A percentile compares a stretch with the other conserved stretches of the same genome.
Evolutionary conservation across 140 eudicot species (phyloP).

Genomic region (Flaveria floridana): DNA sequence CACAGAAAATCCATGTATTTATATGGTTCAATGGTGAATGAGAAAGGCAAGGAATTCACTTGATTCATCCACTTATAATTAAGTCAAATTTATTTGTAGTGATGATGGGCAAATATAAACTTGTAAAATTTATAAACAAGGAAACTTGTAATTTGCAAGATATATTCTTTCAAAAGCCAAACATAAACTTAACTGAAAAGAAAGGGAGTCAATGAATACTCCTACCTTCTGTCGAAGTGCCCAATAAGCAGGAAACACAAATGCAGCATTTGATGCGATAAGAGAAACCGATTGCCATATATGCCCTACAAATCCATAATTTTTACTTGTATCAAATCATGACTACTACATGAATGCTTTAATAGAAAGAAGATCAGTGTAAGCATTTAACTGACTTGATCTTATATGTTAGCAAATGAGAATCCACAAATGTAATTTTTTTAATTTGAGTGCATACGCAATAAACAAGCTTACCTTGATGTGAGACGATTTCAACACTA

Average conservation of each 20-base stretch:
- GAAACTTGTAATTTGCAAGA: neutral
- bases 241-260: slow-evolving; percentile 90
- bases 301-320: slow-evolving; percentile 60
- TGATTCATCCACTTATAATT: too few relatives aligned
- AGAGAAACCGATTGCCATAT: slow-evolving; percentile 82
- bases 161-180: slow-evolving; percentile 11
- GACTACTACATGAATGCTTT: neutral
- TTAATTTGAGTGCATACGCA: neutral
- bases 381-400: neutral
- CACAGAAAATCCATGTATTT: too few relatives aligned
- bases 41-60: too few relatives aligned
- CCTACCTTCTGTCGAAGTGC: slow-evolving; percentile 78
- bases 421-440: neutral
- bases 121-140: neutral
- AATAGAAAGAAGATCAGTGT: neutral
- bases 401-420: neutral
- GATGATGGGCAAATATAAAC: neutral
- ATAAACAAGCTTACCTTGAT: slow-evolving; percentile 51
- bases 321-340: slow-evolving; percentile 1
- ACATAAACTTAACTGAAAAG: neutral
- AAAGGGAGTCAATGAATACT: neutral
- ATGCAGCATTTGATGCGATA: slow-evolving; percentile 91
- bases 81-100: neutral
- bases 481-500: slow-evolving; percentile 75
- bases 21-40: too few relatives aligned